Percentiles rank a stretch among this genome's conserved stretches.
These are phyloP conservation scores for Penicillium sp. DNA, from an alignment of 2,329 filamentous ascomycete genomes.

Conservation along the genomic window DNA sequence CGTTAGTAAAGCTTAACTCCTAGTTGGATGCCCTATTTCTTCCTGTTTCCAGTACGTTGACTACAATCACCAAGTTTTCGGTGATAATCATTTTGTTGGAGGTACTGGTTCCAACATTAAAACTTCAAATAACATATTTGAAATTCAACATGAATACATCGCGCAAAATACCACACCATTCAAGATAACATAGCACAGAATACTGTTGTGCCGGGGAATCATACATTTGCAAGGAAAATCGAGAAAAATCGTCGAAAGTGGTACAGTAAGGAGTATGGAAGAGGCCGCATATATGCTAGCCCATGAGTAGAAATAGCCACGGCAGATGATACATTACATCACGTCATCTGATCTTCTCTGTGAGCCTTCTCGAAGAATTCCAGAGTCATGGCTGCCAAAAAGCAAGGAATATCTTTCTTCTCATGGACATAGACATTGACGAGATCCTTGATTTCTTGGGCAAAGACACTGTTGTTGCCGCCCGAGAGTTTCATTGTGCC, in stretches of 20 bases:
- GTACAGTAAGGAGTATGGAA: slow-evolving; percentile 1
- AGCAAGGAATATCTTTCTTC: slow-evolving; percentile 87
- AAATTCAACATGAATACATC: too few species aligned
- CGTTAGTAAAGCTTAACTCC: too few species aligned
- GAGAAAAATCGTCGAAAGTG: background rate
- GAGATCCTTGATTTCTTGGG: slow-evolving; percentile 72
- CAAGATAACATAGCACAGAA: slow-evolving; percentile 21
- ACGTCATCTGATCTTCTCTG: slow-evolving; percentile 33
- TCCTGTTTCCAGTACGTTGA: too few species aligned
- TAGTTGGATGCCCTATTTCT: too few species aligned
- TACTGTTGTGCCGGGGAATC: slow-evolving; percentile 26
- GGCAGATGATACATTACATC: slow-evolving; percentile 5
- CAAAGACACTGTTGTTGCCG: slow-evolving; percentile 80
- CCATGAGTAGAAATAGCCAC: background rate
- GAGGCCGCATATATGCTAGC: too few species aligned
- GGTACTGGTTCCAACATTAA: too few species aligned
- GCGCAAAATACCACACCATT: background rate
- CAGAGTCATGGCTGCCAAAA: slow-evolving; percentile 81
- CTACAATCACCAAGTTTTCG: too few species aligned
- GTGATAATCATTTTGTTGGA: too few species aligned
- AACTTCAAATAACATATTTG: too few species aligned
- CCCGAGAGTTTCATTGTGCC: slow-evolving; percentile 98
- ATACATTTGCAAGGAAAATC: slow-evolving; percentile 12
- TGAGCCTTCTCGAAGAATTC: slow-evolving; percentile 75
- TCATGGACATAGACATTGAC: slow-evolving; percentile 96